Percentiles rank a stretch among this genome's conserved stretches.
These are phyloP conservation scores for Rhizoctonia solani DNA, from an alignment of 1,284 basidiomycete species.

Conservation along the genomic window DNA sequence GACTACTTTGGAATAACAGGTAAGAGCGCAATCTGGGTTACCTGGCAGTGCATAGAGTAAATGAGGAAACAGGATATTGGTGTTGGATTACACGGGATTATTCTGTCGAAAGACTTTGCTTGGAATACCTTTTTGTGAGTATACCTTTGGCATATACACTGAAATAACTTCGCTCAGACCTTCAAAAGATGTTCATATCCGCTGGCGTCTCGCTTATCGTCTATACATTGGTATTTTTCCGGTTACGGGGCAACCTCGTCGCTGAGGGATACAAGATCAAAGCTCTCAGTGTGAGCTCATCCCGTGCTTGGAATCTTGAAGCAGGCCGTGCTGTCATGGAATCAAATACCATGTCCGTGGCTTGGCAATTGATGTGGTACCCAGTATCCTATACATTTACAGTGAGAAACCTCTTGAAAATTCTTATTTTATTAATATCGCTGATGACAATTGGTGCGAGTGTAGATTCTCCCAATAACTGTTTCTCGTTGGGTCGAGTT, in stretches of 20 bases:
- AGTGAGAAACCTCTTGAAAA: conserved; percentile 12
- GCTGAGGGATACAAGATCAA: conserved; percentile 47
- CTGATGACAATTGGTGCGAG: too few species aligned
- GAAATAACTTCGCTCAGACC: background rate
- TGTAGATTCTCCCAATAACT: conserved; percentile 26
- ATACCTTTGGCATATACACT: background rate
- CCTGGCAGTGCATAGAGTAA: conserved; percentile 2
- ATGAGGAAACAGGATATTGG: conserved; percentile 46
- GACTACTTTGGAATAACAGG: conserved; percentile 46
- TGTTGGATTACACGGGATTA: conserved; percentile 52
- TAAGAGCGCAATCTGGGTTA: conserved; percentile 40
- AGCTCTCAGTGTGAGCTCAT: conserved; percentile 40
- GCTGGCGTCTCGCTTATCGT: conserved; percentile 46
- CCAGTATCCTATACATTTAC: conserved; percentile 44
- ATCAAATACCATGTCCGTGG: conserved; percentile 22
- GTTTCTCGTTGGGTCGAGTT: conserved; percentile 31
- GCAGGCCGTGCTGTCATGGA: conserved; percentile 38
- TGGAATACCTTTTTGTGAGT: conserved; percentile 51
- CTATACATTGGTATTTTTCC: conserved; percentile 50
- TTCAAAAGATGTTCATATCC: conserved; percentile 47
- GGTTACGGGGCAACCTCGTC: conserved; percentile 49
- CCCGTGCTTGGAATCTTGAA: conserved; percentile 30
- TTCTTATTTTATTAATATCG: too few species aligned
- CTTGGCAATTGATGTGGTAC: conserved; percentile 42
- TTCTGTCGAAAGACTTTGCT: conserved; percentile 45